Conservation (phyloP, 352 stramenopile species). For the Globisporangium paroecandrum region DNA sequence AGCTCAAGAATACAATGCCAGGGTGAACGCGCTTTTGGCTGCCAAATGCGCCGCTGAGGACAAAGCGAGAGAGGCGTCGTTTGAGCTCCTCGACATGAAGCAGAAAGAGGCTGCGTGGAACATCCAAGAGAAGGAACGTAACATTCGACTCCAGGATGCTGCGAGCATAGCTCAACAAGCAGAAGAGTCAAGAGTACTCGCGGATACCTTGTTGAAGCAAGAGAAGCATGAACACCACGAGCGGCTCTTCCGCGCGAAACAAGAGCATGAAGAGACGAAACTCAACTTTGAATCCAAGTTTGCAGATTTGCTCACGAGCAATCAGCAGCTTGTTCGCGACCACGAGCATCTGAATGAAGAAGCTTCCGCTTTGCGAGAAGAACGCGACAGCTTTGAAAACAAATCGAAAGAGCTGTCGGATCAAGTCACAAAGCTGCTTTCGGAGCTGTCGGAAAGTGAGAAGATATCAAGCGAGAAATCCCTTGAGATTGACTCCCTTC, state of each 20-base stretch:
- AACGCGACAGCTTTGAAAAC: conserved; percentile 5
- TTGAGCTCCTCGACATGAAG: conserved; percentile 59
- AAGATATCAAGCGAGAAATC: conserved; percentile 1
- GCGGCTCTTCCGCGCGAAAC: conserved; percentile 23
- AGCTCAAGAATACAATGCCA: conserved; percentile 40
- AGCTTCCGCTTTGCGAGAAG: not conserved
- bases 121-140: conserved; percentile 38
- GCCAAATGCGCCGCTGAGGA: conserved; percentile 37
- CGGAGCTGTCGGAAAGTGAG: not conserved
- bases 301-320: conserved; percentile 28
- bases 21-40: conserved; percentile 32
- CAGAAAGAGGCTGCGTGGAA: conserved; percentile 59
- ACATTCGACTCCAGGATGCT: conserved; percentile 31
- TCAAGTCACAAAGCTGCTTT: conserved; percentile 1
- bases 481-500: conserved; percentile 8
- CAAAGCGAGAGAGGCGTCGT: conserved; percentile 36
- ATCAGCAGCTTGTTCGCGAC: conserved; percentile 12
- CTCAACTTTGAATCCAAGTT: conserved; percentile 37
- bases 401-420: conserved; percentile 2
- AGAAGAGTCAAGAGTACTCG: conserved; percentile 25
- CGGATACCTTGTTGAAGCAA: conserved; percentile 22
- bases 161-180: conserved; percentile 20
- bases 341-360: not conserved
- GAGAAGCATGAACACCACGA: conserved; percentile 32
- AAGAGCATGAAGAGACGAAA: conserved; percentile 21